Percentiles rank a stretch among this genome's conserved stretches.
Conservation (phyloP, 108 stramenopile species). For the Fistulifera pelliculosa region DNA sequence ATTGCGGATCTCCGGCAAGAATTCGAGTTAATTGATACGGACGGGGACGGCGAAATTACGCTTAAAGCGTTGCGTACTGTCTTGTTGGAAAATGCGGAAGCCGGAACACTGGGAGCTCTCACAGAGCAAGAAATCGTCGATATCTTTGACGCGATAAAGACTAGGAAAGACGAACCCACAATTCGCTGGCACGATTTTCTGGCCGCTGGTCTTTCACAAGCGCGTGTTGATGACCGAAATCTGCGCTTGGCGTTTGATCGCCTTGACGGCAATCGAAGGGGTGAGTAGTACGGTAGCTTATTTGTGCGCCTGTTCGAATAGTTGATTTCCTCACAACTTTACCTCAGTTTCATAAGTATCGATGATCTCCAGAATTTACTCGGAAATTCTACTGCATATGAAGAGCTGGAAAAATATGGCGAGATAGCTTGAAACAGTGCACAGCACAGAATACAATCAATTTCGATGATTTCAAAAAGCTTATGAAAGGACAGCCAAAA, state of each 20-base stretch:
- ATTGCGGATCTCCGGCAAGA: conserved; percentile 58
- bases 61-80: conserved; percentile 51
- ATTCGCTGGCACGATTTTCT: conserved; percentile 86
- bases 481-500: conserved; percentile 56
- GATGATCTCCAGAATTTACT: conserved; percentile 68
- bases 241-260: conserved; percentile 74
- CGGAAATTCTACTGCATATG: conserved; percentile 37
- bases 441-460: conserved; percentile 18
- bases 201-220: conserved; percentile 73
- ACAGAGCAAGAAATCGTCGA: conserved; percentile 68
- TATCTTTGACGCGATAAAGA: conserved; percentile 62
- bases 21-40: conserved; percentile 71
- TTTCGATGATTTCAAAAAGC: conserved; percentile 44
- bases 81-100: conserved; percentile 48
- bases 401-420: conserved; percentile 48
- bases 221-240: conserved; percentile 73
- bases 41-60: conserved; percentile 71
- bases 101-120: conserved; percentile 46
- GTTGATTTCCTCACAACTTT: not conserved
- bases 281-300: conserved; percentile 10
- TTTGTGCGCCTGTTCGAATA: not conserved
- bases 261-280: conserved; percentile 70
- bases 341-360: conserved; percentile 54
- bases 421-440: conserved; percentile 30
- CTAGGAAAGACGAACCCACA: conserved; percentile 43